Conservation (phyloP, 2,329 filamentous ascomycete species). For the Shiraia bambusicola region DNA sequence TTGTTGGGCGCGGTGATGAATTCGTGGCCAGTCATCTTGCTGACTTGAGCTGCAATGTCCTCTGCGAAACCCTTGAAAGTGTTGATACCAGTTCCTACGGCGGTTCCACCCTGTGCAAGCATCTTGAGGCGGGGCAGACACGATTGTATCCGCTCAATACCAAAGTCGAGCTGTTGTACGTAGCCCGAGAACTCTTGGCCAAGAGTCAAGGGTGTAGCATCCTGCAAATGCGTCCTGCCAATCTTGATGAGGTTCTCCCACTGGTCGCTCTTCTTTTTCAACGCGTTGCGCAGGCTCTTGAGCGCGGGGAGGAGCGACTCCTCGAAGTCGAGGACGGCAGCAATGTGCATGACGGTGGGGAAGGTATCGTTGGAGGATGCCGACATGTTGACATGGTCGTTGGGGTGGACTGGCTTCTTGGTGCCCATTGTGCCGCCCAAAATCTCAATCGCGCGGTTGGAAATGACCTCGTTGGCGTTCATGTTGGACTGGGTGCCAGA, state of each 20-base stretch:
- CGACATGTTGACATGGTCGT: conserved; percentile 99
- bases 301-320: conserved; percentile 80
- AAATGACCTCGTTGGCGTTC: conserved; percentile 99
- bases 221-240: conserved; percentile 93
- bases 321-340: conserved; percentile 91
- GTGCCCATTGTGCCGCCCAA: conserved; percentile 88
- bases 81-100: conserved; percentile 96
- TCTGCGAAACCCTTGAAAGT: conserved; percentile 96
- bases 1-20: conserved; percentile 99
- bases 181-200: conserved; percentile 98
- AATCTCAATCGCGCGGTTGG: conserved; percentile 97
- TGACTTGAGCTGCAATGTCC: conserved; percentile 86
- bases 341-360: conserved; percentile 99
- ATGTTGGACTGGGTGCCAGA: conserved; percentile 99
- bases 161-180: conserved; percentile 88
- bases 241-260: conserved; percentile 99
- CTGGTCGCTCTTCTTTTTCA: conserved; percentile 84
- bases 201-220: conserved; percentile 91
- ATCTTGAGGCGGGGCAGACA: conserved; percentile 80
- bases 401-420: conserved; percentile 99
- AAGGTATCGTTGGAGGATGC: conserved; percentile 99
- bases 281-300: conserved; percentile 75
- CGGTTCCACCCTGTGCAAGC: conserved; percentile 92
- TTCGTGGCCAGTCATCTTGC: conserved; percentile 85
- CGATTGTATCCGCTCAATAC: conserved; percentile 82